These are phyloP conservation scores for Kluyveromyces dobzhanskii DNA, from an alignment of 805 yeast species.

Conservation along the genomic window DNA sequence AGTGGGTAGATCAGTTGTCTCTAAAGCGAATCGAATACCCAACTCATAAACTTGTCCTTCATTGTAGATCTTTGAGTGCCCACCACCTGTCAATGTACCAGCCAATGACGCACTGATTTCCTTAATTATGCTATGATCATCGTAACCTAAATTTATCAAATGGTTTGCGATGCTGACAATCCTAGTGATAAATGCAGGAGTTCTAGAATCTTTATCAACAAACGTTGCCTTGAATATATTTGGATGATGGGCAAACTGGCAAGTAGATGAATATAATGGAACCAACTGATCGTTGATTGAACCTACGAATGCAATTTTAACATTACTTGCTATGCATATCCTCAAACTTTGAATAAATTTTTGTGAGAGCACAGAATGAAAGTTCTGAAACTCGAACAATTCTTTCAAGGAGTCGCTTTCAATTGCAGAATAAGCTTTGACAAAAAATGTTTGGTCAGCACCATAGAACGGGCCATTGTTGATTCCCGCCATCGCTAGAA, in stretches of 20 bases:
- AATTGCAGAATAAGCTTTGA: constrained; percentile 82
- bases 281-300: constrained; percentile 91
- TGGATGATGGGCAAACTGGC: constrained; percentile 80
- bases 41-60: constrained; percentile 77
- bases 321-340: constrained; percentile 57
- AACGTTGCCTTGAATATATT: constrained; percentile 84
- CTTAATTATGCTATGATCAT: constrained; percentile 79
- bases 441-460: constrained; percentile 72
- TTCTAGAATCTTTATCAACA: constrained; percentile 70
- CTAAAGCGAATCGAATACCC: constrained; percentile 66
- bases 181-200: constrained; percentile 72
- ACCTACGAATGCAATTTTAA: constrained; percentile 75
- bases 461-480: constrained; percentile 93
- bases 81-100: constrained; percentile 91
- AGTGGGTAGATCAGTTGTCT: constrained; percentile 53
- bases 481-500: constrained; percentile 92
- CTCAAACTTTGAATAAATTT: constrained; percentile 62
- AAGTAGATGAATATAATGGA: constrained; percentile 82
- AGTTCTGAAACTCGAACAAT: constrained; percentile 79
- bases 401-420: constrained; percentile 84
- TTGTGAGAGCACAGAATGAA: constrained; percentile 61
- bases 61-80: constrained; percentile 84
- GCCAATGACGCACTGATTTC: constrained; percentile 75
- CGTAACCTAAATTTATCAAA: constrained; percentile 64
- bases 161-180: constrained; percentile 67